Evolutionary conservation across 2,329 filamentous ascomycete species (phyloP).

Genomic region (Coniosporium tulheliwenetii): DNA sequence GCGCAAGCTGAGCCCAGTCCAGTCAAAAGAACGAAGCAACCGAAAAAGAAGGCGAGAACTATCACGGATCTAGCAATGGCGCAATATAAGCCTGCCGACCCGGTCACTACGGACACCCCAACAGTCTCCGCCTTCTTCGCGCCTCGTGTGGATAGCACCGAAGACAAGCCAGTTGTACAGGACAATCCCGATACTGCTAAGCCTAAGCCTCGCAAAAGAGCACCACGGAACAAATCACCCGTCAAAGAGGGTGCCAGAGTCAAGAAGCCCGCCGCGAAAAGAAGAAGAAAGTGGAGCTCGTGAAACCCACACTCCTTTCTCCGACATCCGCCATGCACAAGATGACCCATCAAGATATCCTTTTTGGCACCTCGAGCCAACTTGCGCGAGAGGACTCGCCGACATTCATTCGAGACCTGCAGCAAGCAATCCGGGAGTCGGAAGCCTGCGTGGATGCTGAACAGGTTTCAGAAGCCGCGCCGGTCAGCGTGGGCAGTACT

Average conservation of each 20-base stretch:
- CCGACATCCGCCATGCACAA: conserved; percentile 52
- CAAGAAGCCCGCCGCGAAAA: background rate
- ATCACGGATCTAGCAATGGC: conserved; percentile 67
- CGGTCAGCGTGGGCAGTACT: conserved; percentile 12
- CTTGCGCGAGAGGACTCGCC: conserved; percentile 59
- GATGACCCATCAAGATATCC: conserved; percentile 54
- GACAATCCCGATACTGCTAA: no score
- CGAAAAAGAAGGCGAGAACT: conserved; percentile 57
- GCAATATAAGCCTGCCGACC: conserved; percentile 38
- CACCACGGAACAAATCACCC: background rate
- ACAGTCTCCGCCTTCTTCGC: conserved; percentile 30
- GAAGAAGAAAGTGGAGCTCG: background rate
- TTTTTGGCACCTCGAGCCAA: conserved; percentile 81
- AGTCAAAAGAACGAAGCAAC: conserved; percentile 32
- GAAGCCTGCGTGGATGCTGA: conserved; percentile 24
- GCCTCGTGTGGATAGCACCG: conserved; percentile 3
- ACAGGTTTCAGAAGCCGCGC: conserved; percentile 6
- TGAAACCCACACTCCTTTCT: conserved; percentile 38
- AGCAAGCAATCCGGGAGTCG: conserved; percentile 45
- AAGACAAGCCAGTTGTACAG: no score
- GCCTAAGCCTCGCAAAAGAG: background rate
- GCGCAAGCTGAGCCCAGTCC: background rate
- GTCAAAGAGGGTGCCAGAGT: background rate
- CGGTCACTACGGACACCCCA: conserved; percentile 9
- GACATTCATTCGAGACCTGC: conserved; percentile 44